Percentiles rank a stretch among this genome's conserved stretches.
These are phyloP conservation scores for Candida caryicola DNA, from an alignment of 805 yeast genomes.

Conservation along the genomic window DNA sequence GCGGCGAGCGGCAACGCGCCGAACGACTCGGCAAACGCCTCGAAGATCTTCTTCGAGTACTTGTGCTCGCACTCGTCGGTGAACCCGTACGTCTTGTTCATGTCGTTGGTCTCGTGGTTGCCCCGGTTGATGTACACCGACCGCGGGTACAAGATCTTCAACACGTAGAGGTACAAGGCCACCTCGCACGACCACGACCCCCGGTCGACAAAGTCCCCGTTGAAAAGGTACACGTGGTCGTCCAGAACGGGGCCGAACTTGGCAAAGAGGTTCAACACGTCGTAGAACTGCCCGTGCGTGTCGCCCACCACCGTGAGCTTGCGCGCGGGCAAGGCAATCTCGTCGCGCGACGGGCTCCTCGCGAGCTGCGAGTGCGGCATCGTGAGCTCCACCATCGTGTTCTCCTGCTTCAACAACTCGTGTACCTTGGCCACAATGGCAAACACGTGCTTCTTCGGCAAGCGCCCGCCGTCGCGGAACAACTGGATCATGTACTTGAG, in stretches of 20 bases:
- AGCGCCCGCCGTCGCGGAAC: slow-evolving; percentile 69
- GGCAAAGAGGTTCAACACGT: slow-evolving; percentile 75
- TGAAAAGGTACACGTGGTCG: slow-evolving; percentile 76
- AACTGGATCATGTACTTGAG: slow-evolving; percentile 61
- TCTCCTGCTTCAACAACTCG: slow-evolving; percentile 60
- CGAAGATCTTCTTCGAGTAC: slow-evolving; percentile 75
- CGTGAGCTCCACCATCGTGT: slow-evolving; percentile 70
- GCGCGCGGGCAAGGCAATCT: slow-evolving; percentile 29
- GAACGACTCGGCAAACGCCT: slow-evolving; percentile 82
- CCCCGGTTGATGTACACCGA: slow-evolving; percentile 82
- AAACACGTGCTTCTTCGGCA: slow-evolving; percentile 81
- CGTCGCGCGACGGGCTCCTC: slow-evolving; percentile 15
- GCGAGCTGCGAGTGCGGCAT: slow-evolving; percentile 31
- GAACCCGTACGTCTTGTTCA: slow-evolving; percentile 96
- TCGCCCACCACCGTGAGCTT: slow-evolving; percentile 90
- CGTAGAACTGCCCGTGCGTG: slow-evolving; percentile 96
- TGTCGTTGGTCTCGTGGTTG: slow-evolving; percentile 93
- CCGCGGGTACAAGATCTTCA: slow-evolving; percentile 74
- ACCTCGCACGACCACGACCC: slow-evolving; percentile 99
- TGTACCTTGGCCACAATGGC: slow-evolving; percentile 76
- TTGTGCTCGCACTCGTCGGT: slow-evolving; percentile 93
- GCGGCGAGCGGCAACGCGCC: slow-evolving; percentile 84
- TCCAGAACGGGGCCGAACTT: slow-evolving; percentile 68
- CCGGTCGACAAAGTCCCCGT: slow-evolving; percentile 97
- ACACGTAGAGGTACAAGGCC: slow-evolving; percentile 71